Evolutionary conservation across 495 filamentous ascomycete species (phyloP).

Genomic region (Daldinia vernicosa): DNA sequence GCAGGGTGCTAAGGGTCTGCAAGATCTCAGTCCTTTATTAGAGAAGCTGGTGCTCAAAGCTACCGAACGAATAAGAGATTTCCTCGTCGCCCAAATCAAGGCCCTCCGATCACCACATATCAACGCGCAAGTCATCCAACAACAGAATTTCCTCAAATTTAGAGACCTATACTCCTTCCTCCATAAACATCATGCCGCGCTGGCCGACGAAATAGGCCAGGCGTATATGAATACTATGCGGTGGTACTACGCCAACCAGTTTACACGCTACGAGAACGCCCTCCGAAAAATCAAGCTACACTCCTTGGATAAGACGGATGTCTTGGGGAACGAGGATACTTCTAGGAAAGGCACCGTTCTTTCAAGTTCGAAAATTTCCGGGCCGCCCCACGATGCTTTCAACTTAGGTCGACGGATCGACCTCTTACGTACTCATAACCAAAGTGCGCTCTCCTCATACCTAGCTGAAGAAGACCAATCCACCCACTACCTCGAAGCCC

Average conservation of each 20-base stretch:
- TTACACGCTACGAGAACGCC: slow-evolving; percentile 84
- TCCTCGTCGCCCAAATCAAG: slow-evolving; percentile 92
- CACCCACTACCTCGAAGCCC: slow-evolving; percentile 85
- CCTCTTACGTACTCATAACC: slow-evolving; percentile 72
- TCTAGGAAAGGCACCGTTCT: slow-evolving; percentile 64
- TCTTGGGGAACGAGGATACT: slow-evolving; percentile 80
- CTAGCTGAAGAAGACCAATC: slow-evolving; percentile 87
- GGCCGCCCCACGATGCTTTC: slow-evolving; percentile 83
- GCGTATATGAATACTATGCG: slow-evolving; percentile 99
- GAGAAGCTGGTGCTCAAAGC: slow-evolving; percentile 88
- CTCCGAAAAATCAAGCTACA: slow-evolving; percentile 87
- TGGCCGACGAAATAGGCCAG: slow-evolving; percentile 88
- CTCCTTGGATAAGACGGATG: slow-evolving; percentile 81
- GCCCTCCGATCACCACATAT: slow-evolving; percentile 91
- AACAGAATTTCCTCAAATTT: slow-evolving; percentile 84
- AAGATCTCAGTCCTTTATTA: slow-evolving; percentile 85
- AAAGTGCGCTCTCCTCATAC: slow-evolving; percentile 78
- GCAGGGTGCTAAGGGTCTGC: slow-evolving; percentile 72
- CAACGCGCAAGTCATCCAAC: slow-evolving; percentile 95
- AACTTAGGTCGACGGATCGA: slow-evolving; percentile 86
- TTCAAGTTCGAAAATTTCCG: slow-evolving; percentile 58
- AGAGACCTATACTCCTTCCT: slow-evolving; percentile 89
- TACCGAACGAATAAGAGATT: slow-evolving; percentile 92
- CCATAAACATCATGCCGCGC: slow-evolving; percentile 74
- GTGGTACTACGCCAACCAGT: slow-evolving; percentile 96